These are phyloP conservation scores for Ceratobasidium sp. DNA, from an alignment of 1,284 basidiomycete genomes.

Conservation along the genomic window DNA sequence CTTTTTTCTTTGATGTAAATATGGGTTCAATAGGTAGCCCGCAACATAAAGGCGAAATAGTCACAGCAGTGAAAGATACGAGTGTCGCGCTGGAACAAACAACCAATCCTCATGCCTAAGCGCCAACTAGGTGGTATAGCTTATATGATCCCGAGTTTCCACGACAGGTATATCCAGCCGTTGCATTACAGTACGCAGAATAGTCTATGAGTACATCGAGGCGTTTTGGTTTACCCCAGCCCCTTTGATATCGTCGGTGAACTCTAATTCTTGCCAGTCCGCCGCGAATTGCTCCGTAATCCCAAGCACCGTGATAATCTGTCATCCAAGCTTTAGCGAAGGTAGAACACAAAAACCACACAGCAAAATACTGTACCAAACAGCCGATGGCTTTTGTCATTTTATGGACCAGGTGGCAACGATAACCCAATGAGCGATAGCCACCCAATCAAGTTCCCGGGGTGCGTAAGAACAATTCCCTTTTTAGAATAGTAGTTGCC, in stretches of 20 bases:
- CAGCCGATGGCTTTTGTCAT: too few relatives aligned
- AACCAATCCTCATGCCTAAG: too few relatives aligned
- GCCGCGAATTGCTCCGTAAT: conserved; percentile 70
- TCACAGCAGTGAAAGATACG: too few relatives aligned
- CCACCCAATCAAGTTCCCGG: neutral
- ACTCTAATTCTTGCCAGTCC: conserved; percentile 56
- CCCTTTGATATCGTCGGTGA: conserved; percentile 27
- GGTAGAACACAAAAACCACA: conserved; percentile 55
- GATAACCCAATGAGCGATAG: neutral
- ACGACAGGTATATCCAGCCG: too few relatives aligned
- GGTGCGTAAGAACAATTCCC: neutral
- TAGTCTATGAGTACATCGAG: neutral
- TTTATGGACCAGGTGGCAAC: neutral
- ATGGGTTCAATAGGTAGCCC: too few relatives aligned
- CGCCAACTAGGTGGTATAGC: too few relatives aligned
- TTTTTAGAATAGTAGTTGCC: neutral
- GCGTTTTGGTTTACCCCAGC: conserved; percentile 4
- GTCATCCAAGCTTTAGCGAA: conserved; percentile 49
- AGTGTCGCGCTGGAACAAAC: too few relatives aligned
- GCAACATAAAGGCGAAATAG: too few relatives aligned
- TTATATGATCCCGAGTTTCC: too few relatives aligned
- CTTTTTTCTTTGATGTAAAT: too few relatives aligned
- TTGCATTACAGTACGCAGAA: too few relatives aligned
- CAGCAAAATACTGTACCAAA: too few relatives aligned
- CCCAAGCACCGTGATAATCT: conserved; percentile 69